These are phyloP conservation scores for Eutrema salsugineum DNA, from an alignment of 441 rosid genomes.

Conservation along the genomic window DNA sequence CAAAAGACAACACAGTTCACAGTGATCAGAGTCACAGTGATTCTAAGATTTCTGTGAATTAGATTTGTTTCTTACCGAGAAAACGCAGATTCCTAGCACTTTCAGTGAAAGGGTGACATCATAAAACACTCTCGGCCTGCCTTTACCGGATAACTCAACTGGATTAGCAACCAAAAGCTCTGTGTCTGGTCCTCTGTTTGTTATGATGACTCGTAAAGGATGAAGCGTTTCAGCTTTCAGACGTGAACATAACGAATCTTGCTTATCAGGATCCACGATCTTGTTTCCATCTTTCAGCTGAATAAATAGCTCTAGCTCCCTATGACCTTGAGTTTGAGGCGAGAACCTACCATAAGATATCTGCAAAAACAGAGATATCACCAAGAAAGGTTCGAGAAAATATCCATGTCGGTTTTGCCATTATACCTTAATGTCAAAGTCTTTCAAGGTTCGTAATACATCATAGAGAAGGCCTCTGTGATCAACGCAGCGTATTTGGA, in stretches of 20 bases:
- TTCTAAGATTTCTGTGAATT: background rate
- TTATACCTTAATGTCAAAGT: constrained; percentile 74
- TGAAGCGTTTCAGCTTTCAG: constrained; percentile 84
- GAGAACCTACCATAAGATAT: constrained; percentile 74
- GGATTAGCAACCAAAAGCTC: constrained; percentile 88
- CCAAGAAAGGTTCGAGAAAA: background rate
- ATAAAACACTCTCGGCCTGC: constrained; percentile 83
- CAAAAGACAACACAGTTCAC: background rate
- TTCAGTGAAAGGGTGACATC: constrained; percentile 74
- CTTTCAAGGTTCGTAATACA: constrained; percentile 75
- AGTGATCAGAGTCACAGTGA: background rate
- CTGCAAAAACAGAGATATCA: constrained; percentile 32
- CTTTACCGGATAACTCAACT: constrained; percentile 76
- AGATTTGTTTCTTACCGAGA: constrained; percentile 52
- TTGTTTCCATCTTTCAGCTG: constrained; percentile 75
- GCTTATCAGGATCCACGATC: constrained; percentile 67
- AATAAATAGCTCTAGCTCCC: constrained; percentile 78
- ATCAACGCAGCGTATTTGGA: constrained; percentile 64
- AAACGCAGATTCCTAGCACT: constrained; percentile 69
- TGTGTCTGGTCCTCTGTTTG: constrained; percentile 78
- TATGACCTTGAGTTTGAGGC: constrained; percentile 41
- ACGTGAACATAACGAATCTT: constrained; percentile 45
- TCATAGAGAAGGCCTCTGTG: constrained; percentile 86
- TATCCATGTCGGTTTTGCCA: background rate
- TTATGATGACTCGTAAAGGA: constrained; percentile 65